These are phyloP conservation scores for Phanerodontia chrysosporium DNA, from an alignment of 768 basidiomycete genomes.

Conservation along the genomic window DNA sequence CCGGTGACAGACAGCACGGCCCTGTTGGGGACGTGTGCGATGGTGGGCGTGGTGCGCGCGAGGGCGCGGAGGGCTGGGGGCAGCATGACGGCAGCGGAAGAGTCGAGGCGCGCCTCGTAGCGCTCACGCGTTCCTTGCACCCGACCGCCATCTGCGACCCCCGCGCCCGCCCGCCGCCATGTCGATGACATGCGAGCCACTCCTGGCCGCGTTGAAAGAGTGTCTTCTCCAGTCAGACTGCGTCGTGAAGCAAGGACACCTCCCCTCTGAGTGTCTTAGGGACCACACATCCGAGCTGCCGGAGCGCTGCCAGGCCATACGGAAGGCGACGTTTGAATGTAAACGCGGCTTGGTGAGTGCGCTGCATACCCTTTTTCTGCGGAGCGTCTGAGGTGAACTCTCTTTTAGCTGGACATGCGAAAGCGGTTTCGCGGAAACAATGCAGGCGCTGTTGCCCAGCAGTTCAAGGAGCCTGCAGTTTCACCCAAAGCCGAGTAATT, in stretches of 20 bases:
- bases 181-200: conserved; percentile 77
- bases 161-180: conserved; percentile 33
- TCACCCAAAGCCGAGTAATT: background rate
- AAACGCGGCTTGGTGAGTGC: conserved; percentile 80
- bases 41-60: conserved; percentile 34
- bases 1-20: conserved; percentile 75
- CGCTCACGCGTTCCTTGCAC: conserved; percentile 4
- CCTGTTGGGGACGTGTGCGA: conserved; percentile 62
- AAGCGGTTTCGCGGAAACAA: conserved; percentile 28
- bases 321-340: conserved; percentile 85
- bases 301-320: conserved; percentile 71
- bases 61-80: conserved; percentile 41
- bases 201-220: conserved; percentile 75
- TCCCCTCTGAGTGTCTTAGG: conserved; percentile 85
- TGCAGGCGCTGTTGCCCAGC: conserved; percentile 18
- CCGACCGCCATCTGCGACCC: background rate
- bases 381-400: background rate
- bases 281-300: conserved; percentile 74
- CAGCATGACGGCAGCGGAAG: conserved; percentile 22
- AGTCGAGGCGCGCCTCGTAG: background rate
- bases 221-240: conserved; percentile 86
- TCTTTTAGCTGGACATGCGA: conserved; percentile 26
- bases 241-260: conserved; percentile 68
- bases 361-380: background rate
- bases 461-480: conserved; percentile 5